These are phyloP conservation scores for Pelargonium nanum DNA, from an alignment of 345 rosid genomes.

Conservation along the genomic window DNA sequence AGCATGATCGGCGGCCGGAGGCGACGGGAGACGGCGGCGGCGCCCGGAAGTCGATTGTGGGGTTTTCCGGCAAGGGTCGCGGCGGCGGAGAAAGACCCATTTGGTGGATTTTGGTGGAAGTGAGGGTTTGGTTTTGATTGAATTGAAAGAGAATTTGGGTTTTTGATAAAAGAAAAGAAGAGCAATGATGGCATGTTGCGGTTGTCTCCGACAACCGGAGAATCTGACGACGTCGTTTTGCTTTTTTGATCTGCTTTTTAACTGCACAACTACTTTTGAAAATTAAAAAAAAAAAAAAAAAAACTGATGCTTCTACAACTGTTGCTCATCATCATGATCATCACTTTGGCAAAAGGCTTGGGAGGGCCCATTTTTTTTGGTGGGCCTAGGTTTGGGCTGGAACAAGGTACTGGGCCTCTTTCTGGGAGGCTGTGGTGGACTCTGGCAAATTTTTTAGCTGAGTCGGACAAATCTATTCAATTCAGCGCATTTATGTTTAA, in stretches of 20 bases:
- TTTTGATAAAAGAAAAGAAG: not conserved
- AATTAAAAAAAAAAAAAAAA: too few species aligned
- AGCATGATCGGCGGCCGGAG: constrained; percentile 61
- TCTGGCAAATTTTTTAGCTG: too few species aligned
- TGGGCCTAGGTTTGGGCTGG: too few species aligned
- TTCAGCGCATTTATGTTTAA: too few species aligned
- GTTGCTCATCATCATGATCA: not conserved
- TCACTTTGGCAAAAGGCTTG: too few species aligned
- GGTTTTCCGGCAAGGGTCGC: not conserved
- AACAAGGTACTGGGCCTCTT: too few species aligned
- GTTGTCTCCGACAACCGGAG: not conserved
- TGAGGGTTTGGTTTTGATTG: not conserved
- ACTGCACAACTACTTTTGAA: not conserved
- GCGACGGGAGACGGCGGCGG: constrained; percentile 85
- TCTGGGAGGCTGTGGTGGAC: too few species aligned
- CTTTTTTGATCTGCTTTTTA: not conserved
- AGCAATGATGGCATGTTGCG: not conserved
- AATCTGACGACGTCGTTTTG: not conserved
- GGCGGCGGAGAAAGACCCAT: not conserved
- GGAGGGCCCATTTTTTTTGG: too few species aligned
- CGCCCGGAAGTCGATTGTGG: constrained; percentile 51
- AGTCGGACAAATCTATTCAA: too few species aligned
- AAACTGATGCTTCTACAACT: too few species aligned
- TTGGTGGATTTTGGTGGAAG: not conserved
- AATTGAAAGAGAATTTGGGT: not conserved